Evolutionary conservation across 495 filamentous ascomycete species (phyloP).

Genomic region (Margaritispora aquatica): DNA sequence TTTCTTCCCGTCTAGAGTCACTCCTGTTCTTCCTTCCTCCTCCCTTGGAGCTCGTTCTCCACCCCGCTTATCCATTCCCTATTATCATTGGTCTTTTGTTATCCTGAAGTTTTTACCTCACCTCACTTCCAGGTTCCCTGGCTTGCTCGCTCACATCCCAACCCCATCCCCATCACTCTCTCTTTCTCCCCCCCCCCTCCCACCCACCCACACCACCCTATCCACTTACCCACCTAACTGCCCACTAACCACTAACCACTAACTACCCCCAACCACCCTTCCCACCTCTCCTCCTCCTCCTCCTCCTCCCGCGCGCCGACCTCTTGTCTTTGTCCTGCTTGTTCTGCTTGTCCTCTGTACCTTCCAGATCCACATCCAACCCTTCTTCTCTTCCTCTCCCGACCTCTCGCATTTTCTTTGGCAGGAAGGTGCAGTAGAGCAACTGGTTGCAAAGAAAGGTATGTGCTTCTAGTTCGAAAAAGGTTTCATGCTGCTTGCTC

Average conservation of each 20-base stretch:
- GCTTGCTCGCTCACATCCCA: background rate
- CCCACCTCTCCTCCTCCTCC: background rate
- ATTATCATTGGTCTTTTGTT: background rate
- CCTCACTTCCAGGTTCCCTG: background rate
- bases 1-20: background rate
- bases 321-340: conserved; percentile 11
- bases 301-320: conserved; percentile 7
- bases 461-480: conserved; percentile 31
- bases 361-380: conserved; percentile 25
- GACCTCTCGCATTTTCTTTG: conserved; percentile 25
- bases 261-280: conserved; percentile 14
- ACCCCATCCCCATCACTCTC: background rate
- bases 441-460: conserved; percentile 19
- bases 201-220: background rate
- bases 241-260: too few relatives aligned
- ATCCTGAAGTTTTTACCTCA: conserved; percentile 2
- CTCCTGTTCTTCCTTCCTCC: background rate
- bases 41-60: background rate
- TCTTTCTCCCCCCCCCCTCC: background rate
- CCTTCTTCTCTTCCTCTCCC: conserved; percentile 14
- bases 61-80: background rate
- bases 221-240: background rate
- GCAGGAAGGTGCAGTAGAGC: conserved; percentile 25
- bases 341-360: background rate
- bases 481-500: conserved; percentile 18